Base-by-base conservation (phyloP, 139 green algal genomes). In the Dunaliella primolecta region DNA sequence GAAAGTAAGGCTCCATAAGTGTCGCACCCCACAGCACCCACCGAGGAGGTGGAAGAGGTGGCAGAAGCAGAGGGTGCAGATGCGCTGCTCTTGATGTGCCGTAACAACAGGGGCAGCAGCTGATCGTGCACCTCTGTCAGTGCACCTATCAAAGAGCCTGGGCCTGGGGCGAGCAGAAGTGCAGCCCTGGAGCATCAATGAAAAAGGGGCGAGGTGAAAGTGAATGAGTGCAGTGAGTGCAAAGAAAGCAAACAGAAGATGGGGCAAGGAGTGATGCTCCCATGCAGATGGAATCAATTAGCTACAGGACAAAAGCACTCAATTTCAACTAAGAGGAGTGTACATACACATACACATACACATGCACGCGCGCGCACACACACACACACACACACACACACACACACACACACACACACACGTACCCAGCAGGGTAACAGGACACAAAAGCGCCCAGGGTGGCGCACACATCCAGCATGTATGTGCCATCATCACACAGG, bases 381-480 rank as follows among this genome's bases (percentile, higher is more conserved):
- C 46, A 64, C 46, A 64, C 46, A 64, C 46, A 64, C 46, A 64
- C 46, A 64, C 46, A 64, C 46, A 64, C 46, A 64, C 46, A 64
- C 46, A 64, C 46, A 64, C 46, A 64, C 46, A 64, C 46, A 64
- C 46, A 64, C 46, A 64, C 46, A 64, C 46, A 64, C 46, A 64
- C 46, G 7, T 15, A 64, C 46, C 88, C 87, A 15, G 87, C 76
- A 0, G 89, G 90, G 57, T 87, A 88, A 27, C 87, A 91, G 20
- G 81, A 36, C 36, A 95, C 32, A 31, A 98, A 88, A 20, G 88
- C 87, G 33, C 80, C 83, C 3, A 98, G 82, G 0, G 92, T 97
- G 24, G 92, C 33, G 56, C 82, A 89, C 0, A 89, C 87, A 80
- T 98, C 94, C 0, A 81, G 77, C 56, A 96, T 36, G 84, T 98